Conservation (phyloP, 108 stramenopile species). For the Nitzschia sp. region DNA sequence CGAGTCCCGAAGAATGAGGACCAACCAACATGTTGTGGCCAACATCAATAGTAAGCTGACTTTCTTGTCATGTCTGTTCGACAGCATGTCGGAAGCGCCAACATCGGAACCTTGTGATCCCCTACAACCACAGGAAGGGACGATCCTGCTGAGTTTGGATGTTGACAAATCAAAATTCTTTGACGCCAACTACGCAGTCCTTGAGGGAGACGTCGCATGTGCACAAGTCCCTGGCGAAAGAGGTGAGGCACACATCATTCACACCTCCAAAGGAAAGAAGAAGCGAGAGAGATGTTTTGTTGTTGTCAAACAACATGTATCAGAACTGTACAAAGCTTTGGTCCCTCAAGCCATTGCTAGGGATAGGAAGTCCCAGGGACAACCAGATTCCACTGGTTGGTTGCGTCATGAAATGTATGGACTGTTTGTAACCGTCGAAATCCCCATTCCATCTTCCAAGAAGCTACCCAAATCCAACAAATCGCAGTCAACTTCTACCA, state of each 20-base stretch:
- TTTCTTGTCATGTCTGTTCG: too few relatives aligned
- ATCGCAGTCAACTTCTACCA: background rate
- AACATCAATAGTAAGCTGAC: too few relatives aligned
- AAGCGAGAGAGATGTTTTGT: conserved; percentile 4
- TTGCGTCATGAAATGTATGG: conserved; percentile 19
- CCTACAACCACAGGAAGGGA: too few relatives aligned
- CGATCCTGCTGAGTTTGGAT: background rate
- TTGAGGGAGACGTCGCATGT: conserved; percentile 9
- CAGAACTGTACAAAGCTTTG: background rate
- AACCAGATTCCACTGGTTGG: conserved; percentile 12
- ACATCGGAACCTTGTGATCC: too few relatives aligned
- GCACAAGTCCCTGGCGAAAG: background rate
- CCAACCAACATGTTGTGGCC: too few relatives aligned
- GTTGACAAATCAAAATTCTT: conserved; percentile 25
- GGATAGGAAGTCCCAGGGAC: background rate
- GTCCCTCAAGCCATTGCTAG: background rate
- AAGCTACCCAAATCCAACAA: background rate
- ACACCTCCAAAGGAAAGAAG: background rate
- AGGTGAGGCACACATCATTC: background rate
- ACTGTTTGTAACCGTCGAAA: background rate
- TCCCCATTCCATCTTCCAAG: background rate
- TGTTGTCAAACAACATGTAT: background rate
- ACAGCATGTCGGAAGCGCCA: too few relatives aligned
- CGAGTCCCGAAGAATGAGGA: too few relatives aligned
- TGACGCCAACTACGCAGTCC: conserved; percentile 10